phyloP scores from a whole-genome alignment of 306 rosid genomes.

The Alnus glutinosa region DNA sequence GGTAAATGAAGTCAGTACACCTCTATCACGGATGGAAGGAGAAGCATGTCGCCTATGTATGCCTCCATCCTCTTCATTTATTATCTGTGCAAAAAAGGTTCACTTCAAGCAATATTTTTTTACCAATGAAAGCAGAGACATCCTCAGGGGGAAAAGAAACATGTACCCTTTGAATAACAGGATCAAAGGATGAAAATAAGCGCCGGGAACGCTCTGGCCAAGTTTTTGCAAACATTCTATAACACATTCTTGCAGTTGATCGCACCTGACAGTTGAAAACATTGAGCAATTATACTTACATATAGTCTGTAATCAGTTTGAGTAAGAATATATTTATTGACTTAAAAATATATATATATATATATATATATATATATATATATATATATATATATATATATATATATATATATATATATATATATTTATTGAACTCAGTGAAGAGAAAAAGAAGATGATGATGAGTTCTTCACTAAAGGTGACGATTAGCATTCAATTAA shows the following conservation, averaged over 20 bases:
- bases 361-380: no score
- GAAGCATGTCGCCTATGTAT: slow-evolving; percentile 88
- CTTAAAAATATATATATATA: no score
- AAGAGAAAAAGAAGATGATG: background rate
- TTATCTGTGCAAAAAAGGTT: slow-evolving; percentile 54
- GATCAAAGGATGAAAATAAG: slow-evolving; percentile 83
- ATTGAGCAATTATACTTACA: slow-evolving; percentile 17
- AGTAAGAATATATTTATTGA: background rate
- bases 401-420: no score
- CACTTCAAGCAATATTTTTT: slow-evolving; percentile 23
- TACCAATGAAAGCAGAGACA: slow-evolving; percentile 25
- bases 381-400: no score
- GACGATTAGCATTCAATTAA: background rate
- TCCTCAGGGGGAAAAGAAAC: slow-evolving; percentile 24
- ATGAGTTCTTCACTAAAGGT: background rate
- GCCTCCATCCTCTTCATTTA: slow-evolving; percentile 99
- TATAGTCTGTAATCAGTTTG: slow-evolving; percentile 1
- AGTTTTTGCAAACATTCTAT: slow-evolving; percentile 94
- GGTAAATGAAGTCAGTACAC: slow-evolving; percentile 47
- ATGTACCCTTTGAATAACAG: slow-evolving; percentile 93
- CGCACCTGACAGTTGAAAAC: slow-evolving; percentile 74
- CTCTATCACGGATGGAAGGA: slow-evolving; percentile 92
- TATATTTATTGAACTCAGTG: background rate
- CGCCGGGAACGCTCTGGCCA: slow-evolving; percentile 97
- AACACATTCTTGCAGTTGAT: slow-evolving; percentile 93